These are phyloP conservation scores for Plasmodium malariae DNA, from an alignment of 169 alveolate genomes.

Conservation along the genomic window DNA sequence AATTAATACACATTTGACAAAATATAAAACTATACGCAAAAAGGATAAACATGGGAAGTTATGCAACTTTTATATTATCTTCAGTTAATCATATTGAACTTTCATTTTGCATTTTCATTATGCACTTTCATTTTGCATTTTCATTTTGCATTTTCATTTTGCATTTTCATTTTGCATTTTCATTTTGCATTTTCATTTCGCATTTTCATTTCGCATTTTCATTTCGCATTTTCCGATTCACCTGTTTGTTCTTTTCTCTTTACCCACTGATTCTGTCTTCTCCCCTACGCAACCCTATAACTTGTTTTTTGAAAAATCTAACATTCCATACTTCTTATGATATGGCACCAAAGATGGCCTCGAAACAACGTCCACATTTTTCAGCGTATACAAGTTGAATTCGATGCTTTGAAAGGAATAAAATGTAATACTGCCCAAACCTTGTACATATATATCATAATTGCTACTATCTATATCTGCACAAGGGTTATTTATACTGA, in stretches of 20 bases:
- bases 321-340: slow-evolving; percentile 54
- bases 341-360: slow-evolving; percentile 62
- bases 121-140: too few relatives aligned
- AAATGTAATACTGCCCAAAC: slow-evolving; percentile 75
- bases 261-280: not conserved
- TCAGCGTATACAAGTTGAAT: slow-evolving; percentile 61
- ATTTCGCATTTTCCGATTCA: not conserved
- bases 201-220: not conserved
- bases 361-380: slow-evolving; percentile 66
- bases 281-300: not conserved
- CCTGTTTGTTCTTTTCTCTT: not conserved
- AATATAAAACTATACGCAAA: not conserved
- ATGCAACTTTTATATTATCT: too few relatives aligned
- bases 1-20: too few relatives aligned
- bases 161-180: too few relatives aligned
- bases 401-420: slow-evolving; percentile 66
- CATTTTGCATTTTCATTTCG: too few relatives aligned
- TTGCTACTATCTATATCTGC: slow-evolving; percentile 37
- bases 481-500: slow-evolving; percentile 37
- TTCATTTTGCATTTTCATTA: too few relatives aligned
- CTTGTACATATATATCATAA: slow-evolving; percentile 74
- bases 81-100: too few relatives aligned
- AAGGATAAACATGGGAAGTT: too few relatives aligned
- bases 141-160: too few relatives aligned
- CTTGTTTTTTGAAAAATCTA: slow-evolving; percentile 17